A percentile compares a stretch with the other conserved stretches of the same genome.
phyloP scores from a whole-genome alignment of 495 filamentous ascomycete genomes.

The Achaetomiella virescens region DNA sequence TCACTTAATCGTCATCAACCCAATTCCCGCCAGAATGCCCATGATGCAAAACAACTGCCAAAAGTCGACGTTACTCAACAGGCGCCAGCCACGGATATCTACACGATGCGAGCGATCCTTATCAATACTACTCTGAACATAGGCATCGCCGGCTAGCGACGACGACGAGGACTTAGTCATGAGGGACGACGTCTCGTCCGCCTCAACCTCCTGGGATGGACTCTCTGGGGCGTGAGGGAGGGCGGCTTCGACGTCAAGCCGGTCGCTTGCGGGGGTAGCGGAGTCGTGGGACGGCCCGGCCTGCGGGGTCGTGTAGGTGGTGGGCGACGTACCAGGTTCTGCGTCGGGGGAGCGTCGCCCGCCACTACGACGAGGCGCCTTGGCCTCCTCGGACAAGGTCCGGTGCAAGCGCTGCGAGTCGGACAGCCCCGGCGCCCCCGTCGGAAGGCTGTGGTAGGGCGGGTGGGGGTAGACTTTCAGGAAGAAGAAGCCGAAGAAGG shows the following conservation, averaged over 20 bases:
- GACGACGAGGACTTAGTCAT: conserved; percentile 54
- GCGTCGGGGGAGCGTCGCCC: conserved; percentile 29
- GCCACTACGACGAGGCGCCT: conserved; percentile 28
- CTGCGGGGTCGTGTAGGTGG: conserved; percentile 29
- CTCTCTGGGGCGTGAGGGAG: conserved; percentile 27
- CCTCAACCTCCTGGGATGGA: conserved; percentile 27
- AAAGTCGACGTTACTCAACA: conserved; percentile 74
- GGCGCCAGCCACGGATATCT: conserved; percentile 83
- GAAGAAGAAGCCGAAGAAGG: conserved; percentile 72
- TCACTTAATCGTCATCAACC: conserved; percentile 98
- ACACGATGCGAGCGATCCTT: conserved; percentile 56
- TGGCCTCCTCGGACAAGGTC: conserved; percentile 53
- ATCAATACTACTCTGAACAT: conserved; percentile 50
- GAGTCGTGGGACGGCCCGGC: conserved; percentile 14
- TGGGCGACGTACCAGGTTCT: conserved; percentile 65
- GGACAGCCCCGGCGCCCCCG: conserved; percentile 31
- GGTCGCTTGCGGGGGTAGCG: conserved; percentile 9
- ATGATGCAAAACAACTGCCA: conserved; percentile 84
- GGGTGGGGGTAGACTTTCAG: conserved; percentile 64
- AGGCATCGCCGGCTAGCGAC: conserved; percentile 41
- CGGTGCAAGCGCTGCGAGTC: conserved; percentile 58
- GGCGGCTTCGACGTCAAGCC: conserved; percentile 35
- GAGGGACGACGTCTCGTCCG: conserved; percentile 79
- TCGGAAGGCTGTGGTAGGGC: conserved; percentile 60
- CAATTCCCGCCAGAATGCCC: conserved; percentile 84